A percentile compares a stretch with the other conserved stretches of the same genome.
Evolutionary conservation across 768 basidiomycete species (phyloP).

Genomic region (Boletus edulis): DNA sequence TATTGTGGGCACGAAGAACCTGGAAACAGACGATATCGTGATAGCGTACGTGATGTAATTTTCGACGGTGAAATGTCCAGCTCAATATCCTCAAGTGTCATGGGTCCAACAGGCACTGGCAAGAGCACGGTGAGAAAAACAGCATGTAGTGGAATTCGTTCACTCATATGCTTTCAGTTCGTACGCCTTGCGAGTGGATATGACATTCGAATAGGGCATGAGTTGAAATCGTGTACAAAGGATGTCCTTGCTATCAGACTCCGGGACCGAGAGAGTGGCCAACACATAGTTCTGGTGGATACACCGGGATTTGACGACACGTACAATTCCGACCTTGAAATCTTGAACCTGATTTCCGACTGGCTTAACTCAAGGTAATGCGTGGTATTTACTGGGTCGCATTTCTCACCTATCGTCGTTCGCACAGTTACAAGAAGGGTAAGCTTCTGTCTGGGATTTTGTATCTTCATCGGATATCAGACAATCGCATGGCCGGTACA

Average conservation of each 20-base stretch:
- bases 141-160: too few relatives aligned
- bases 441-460: too few relatives aligned
- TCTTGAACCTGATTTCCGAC: too few relatives aligned
- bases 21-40: background rate
- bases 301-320: slow-evolving; percentile 7
- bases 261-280: background rate
- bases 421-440: slow-evolving; percentile 6
- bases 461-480: too few relatives aligned
- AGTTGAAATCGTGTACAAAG: slow-evolving; percentile 9
- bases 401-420: background rate
- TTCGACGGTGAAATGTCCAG: background rate
- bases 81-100: background rate
- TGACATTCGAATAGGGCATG: slow-evolving; percentile 1
- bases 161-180: too few relatives aligned
- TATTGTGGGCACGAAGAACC: background rate
- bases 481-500: too few relatives aligned
- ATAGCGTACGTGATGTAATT: background rate
- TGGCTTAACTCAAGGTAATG: too few relatives aligned
- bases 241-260: slow-evolving; percentile 6
- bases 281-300: slow-evolving; percentile 22
- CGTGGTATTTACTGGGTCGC: background rate
- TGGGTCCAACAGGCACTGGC: too few relatives aligned
- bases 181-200: background rate
- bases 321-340: too few relatives aligned
- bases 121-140: too few relatives aligned